phyloP scores from a whole-genome alignment of 2,329 filamentous ascomycete species.

The Fusarium tupiense region DNA sequence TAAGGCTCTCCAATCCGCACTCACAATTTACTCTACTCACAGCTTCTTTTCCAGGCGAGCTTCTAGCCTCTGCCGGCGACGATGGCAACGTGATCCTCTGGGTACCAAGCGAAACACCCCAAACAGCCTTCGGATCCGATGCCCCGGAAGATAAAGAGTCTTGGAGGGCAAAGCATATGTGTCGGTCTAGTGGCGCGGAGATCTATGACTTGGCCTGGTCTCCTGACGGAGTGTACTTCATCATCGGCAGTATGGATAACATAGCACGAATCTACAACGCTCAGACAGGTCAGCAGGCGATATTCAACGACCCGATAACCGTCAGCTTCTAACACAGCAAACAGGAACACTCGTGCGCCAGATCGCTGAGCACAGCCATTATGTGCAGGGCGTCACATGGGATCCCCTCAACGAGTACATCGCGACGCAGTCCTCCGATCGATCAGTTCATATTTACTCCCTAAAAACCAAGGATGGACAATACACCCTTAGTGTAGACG shows the following conservation, averaged over 20 bases:
- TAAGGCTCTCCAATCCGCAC: slow-evolving; percentile 52
- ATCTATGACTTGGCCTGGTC: slow-evolving; percentile 99
- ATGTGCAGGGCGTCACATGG: slow-evolving; percentile 98
- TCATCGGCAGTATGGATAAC: slow-evolving; percentile 99
- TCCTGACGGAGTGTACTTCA: slow-evolving; percentile 95
- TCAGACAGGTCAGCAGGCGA: slow-evolving; percentile 74
- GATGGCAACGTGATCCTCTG: slow-evolving; percentile 97
- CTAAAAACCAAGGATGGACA: slow-evolving; percentile 96
- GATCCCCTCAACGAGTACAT: slow-evolving; percentile 98
- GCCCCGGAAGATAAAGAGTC: slow-evolving; percentile 92
- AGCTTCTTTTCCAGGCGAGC: slow-evolving; percentile 71
- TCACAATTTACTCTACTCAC: slow-evolving; percentile 19
- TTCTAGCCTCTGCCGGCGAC: slow-evolving; percentile 93
- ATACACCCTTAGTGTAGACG: slow-evolving; percentile 77
- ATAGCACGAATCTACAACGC: slow-evolving; percentile 97
- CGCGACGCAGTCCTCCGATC: slow-evolving; percentile 96
- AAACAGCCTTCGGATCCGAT: slow-evolving; percentile 81
- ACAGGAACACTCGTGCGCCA: slow-evolving; percentile 78
- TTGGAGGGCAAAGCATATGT: slow-evolving; percentile 98
- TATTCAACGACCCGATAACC: not conserved
- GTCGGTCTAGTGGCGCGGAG: slow-evolving; percentile 90
- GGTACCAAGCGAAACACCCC: slow-evolving; percentile 84
- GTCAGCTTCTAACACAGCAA: slow-evolving; percentile 6
- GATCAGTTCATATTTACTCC: slow-evolving; percentile 97
- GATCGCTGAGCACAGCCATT: slow-evolving; percentile 97